A percentile compares a stretch with the other conserved stretches of the same genome.
phyloP scores from a whole-genome alignment of 1,284 basidiomycete species.

The Trichosporon sp. region DNA sequence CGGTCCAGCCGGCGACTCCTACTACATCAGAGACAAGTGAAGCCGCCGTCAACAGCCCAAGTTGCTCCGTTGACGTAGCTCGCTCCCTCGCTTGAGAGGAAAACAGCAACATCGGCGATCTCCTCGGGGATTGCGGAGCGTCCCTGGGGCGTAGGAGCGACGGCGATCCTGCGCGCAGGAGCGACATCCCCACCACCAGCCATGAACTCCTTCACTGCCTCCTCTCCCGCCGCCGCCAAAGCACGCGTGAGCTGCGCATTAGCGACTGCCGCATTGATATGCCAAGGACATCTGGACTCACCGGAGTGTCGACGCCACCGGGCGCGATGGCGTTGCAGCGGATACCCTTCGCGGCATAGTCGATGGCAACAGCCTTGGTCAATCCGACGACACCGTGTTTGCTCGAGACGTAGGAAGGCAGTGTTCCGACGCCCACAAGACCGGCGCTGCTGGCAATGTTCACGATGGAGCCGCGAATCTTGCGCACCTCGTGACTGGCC shows the following conservation, averaged over 20 bases:
- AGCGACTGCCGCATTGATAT: background rate
- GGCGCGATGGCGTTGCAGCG: constrained; percentile 22
- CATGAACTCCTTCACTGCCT: background rate
- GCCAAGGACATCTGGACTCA: too few relatives aligned
- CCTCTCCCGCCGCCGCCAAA: background rate
- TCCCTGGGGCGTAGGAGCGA: background rate
- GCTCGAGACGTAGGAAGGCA: constrained; percentile 11
- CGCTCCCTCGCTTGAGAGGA: constrained; percentile 27
- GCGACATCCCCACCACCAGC: background rate
- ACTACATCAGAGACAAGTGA: background rate
- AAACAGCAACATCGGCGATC: constrained; percentile 32
- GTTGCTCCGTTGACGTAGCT: constrained; percentile 32
- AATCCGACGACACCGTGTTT: constrained; percentile 25
- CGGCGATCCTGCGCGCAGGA: background rate
- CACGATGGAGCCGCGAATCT: constrained; percentile 21
- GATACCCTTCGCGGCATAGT: constrained; percentile 15
- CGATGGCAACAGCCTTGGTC: constrained; percentile 15
- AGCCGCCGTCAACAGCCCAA: constrained; percentile 33
- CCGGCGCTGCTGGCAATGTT: constrained; percentile 19
- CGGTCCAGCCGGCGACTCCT: too few relatives aligned
- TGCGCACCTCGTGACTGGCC: constrained; percentile 5
- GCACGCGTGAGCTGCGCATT: background rate
- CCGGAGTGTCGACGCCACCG: constrained; percentile 14
- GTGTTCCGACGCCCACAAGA: background rate
- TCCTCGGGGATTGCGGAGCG: constrained; percentile 22